Evolutionary conservation across 2,329 filamentous ascomycete species (phyloP), one percentile per base, ranked within the genome.

Genomic region (Scortechinia acanthostroma): DNA sequence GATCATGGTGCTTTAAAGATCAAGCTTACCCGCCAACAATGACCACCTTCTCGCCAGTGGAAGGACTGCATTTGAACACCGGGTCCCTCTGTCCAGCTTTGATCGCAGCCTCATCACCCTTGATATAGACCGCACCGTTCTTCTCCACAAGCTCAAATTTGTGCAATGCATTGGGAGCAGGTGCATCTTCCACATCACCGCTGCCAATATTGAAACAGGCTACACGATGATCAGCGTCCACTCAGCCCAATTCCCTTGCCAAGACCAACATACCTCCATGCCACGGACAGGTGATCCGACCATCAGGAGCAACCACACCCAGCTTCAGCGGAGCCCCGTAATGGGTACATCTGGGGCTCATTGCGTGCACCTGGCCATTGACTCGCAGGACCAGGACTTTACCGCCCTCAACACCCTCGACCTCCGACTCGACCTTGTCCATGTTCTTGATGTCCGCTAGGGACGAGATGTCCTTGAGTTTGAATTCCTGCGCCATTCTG

Each of bases 151-250:
- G 71, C 45, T 88, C 81, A 68, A 94, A 98, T 43, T 84, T 83
- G 42, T 86, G 77, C 21, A 98, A 70, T n/a, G 87, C 76, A 56
- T 97, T 89, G 21, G 95, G 77, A 2, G 88, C 93, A 0, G 93
- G 93, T 1, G 91, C 91, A 58, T 97, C 89, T 66, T 98, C 93
- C 48, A 97, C 87, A 55, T 98, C 93, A 45, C 93, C 93, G 4
- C 86, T 94, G 46, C 77, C 76, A 50, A 88, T 80, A 50, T 89
- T 93, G 69, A 96, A 98, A 71, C 93, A 98, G 47, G 93, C 93
- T 91, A 51, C 25, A 30, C n/a, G 10, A 10, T 30, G n/a, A n/a
- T 10, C 25, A 30, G 25, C 25, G 28, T 28, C 42, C n/a, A 5
- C 6, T 33, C 15, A 6, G 15, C 3, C 16, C 10, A 20, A 42